Percentiles rank a stretch among this genome's conserved stretches.
Evolutionary conservation across 2,329 filamentous ascomycete species (phyloP).

Genomic region (Scedosporium minutisporum): DNA sequence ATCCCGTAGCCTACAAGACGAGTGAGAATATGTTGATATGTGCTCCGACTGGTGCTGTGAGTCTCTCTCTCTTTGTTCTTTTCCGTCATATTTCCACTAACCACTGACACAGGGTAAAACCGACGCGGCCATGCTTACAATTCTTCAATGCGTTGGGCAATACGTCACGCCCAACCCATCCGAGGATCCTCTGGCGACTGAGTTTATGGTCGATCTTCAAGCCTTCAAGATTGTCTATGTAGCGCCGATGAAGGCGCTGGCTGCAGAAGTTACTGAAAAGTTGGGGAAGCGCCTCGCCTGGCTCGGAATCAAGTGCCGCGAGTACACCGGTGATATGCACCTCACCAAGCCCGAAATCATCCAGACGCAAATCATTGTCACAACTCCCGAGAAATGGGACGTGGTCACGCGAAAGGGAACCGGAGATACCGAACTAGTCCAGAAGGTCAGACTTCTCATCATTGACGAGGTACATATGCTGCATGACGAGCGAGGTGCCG

Average conservation of each 20-base stretch:
- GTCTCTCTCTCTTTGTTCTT: conserved; percentile 17
- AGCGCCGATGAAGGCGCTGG: conserved; percentile 96
- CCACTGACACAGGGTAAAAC: conserved; percentile 66
- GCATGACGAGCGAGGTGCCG: conserved; percentile 92
- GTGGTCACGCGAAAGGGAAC: conserved; percentile 96
- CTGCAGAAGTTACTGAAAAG: conserved; percentile 93
- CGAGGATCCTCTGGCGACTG: conserved; percentile 60
- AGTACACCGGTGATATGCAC: conserved; percentile 98
- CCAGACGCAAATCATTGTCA: conserved; percentile 95
- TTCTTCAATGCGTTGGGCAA: conserved; percentile 81
- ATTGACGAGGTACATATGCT: conserved; percentile 99
- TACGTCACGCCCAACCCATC: conserved; percentile 73
- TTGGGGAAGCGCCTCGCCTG: conserved; percentile 83
- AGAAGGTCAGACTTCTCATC: conserved; percentile 91
- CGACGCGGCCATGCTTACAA: conserved; percentile 93
- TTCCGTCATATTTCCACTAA: background rate
- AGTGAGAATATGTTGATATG: conserved; percentile 99
- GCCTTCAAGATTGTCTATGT: conserved; percentile 99
- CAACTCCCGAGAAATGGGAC: conserved; percentile 98
- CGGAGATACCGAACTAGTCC: conserved; percentile 92
- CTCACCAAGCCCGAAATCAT: conserved; percentile 93
- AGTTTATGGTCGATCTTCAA: conserved; percentile 74
- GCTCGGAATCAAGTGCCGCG: conserved; percentile 84
- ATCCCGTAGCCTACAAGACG: conserved; percentile 88
- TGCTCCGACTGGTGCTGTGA: conserved; percentile 81